Evolutionary conservation across 1,284 basidiomycete genomes (phyloP), one percentile per base, ranked within the genome.

Genomic region (Coniferiporia weirii): DNA sequence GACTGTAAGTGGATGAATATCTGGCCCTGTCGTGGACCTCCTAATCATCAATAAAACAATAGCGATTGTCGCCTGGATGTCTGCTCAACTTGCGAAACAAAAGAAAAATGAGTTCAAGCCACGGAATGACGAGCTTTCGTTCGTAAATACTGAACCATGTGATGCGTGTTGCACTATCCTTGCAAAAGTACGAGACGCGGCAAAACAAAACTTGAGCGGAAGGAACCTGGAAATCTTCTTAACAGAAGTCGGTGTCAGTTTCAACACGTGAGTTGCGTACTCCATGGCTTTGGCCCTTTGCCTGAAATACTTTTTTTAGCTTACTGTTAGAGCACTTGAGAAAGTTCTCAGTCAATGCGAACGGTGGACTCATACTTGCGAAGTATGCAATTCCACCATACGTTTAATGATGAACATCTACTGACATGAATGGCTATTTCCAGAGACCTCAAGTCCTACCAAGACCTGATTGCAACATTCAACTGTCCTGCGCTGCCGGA

Each of bases 61-160:
- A 92, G 89, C 78, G 0, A 80, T 91, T 59, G 70, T 92, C 54
- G 71, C 78, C 20, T 93, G 88, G 84, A 73, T 94, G 12, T 78
- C 84, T 6, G 66, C 77, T 1, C 86, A 91, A 61, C 83, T 99
- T 40, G 81, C 83, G 15, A 97, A 95, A 72, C 97, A 99, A 71
- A 98, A 98, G 78, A 91, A 89, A 69, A 91, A 87, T 52, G 97
- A 99, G 70, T 99, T 97, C 77, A 95, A 95, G 71, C 97, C 97
- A 7, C 86, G 91, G 56, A 95, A 97, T 66, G 96, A 99, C 68
- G 95, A 98, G 66, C 72, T 95, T 27, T 95, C 94, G 0, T 98
- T 99, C 71, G 93, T 93, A 43, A 98, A 95, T 70, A 99, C 97
- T 0, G 97, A 98, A 66, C 94, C 97, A 0, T 98, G 95, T 69